phyloP scores from a whole-genome alignment of 2,329 filamentous ascomycete species.

The Trichoderma citrinoviride region DNA sequence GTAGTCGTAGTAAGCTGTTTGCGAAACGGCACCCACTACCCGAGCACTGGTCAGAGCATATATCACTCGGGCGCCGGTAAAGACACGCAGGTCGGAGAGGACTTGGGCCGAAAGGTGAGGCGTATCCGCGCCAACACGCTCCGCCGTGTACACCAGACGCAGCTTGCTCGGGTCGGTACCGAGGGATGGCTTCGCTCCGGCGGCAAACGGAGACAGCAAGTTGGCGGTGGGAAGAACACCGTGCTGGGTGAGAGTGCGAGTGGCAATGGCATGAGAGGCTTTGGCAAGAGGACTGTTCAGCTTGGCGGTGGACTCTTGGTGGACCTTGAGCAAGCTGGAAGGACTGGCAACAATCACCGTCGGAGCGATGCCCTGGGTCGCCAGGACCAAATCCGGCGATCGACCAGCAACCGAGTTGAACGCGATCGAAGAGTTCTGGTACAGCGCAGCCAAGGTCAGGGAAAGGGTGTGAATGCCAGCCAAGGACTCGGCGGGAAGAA shows the following conservation, averaged over 20 bases:
- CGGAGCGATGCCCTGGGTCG: constrained; percentile 71
- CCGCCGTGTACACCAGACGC: constrained; percentile 76
- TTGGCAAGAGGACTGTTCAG: constrained; percentile 63
- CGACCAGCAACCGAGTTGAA: constrained; percentile 83
- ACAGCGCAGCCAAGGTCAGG: constrained; percentile 78
- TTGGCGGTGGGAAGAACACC: constrained; percentile 67
- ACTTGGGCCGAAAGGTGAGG: constrained; percentile 65
- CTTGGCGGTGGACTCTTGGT: constrained; percentile 58
- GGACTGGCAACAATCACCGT: constrained; percentile 80
- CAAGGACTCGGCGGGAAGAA: constrained; percentile 80
- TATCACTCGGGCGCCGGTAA: constrained; percentile 74
- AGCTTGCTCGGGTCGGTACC: constrained; percentile 68
- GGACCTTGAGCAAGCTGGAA: constrained; percentile 66
- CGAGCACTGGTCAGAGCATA: constrained; percentile 80
- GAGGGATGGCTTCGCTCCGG: constrained; percentile 57
- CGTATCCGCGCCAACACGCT: constrained; percentile 62
- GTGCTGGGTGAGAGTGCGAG: constrained; percentile 62
- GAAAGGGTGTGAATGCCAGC: constrained; percentile 75
- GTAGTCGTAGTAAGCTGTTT: constrained; percentile 88
- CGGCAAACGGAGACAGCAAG: constrained; percentile 48
- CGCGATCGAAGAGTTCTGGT: constrained; percentile 78
- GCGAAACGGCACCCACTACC: constrained; percentile 85
- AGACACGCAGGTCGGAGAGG: constrained; percentile 78
- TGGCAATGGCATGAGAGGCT: constrained; percentile 68
- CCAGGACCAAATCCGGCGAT: constrained; percentile 67